Evolutionary conservation across 1,284 basidiomycete species (phyloP), one percentile per base, ranked within the genome.

Genomic region (Boletellus dicymbophilus): DNA sequence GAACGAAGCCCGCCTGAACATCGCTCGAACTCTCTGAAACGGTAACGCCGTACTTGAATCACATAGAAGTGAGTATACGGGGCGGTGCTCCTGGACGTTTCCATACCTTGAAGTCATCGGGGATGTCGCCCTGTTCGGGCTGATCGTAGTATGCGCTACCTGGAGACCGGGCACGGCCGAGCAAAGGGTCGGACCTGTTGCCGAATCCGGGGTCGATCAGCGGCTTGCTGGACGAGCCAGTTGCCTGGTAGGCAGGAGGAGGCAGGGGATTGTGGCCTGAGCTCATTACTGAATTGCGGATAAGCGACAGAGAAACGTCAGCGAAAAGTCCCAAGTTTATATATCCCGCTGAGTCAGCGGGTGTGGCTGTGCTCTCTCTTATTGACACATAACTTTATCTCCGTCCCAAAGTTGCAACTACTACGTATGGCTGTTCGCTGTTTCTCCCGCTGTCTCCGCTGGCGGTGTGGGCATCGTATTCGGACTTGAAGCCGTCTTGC

Each of bases 21-120:
- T 89, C 84, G 6, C 74, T 68, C 10, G 85, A 79, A 54, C 85
- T 87, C 52, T 91, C 89, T 2, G 82, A 79, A 10, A 92, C 89
- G 2, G 81, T 82, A 1, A 85, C 82, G 4, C 89, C 89, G 62
- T 92, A 92, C 88, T 90, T 48, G 37, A 27, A 46, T 51, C 48
- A 48, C 41, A 44, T 43, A 27, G 56, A 34, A 43, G 46, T 51
- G 40, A 58, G 49, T 37, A 38, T 23, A 28, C 28, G 42, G 27
- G 28, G 44, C 23, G n/a, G 47, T 37, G 23, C 10, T 45, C 16
- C 13, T 15, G 31, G 26, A 39, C 25, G 25, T 16, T 48, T 22
- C 64, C 69, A 33, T 53, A 87, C 88, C 80, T 91, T 88, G 79
- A 92, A 92, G 67, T 92, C 89, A 63, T 92, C 89, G 3, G 89